Base-by-base conservation (phyloP, 345 rosid species). In the Rhizophora mangle region DNA sequence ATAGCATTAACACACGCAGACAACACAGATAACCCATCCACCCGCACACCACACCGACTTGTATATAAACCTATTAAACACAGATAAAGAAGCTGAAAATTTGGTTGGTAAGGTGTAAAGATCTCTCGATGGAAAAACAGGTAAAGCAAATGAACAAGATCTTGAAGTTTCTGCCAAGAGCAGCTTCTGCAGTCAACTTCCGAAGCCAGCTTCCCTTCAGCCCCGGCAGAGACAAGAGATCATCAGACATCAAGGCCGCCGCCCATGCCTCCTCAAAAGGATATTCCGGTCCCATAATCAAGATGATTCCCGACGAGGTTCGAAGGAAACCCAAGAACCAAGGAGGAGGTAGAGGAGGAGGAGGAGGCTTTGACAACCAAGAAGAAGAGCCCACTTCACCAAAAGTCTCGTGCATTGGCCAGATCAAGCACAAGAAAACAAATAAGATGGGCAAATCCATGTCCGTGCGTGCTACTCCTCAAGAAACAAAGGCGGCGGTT, bases 341-440 rank as follows among this genome's bases (percentile, higher is more conserved):
- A 13, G 49, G 49, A 43, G 49, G 19, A 9, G 43, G 11, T 1
- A 13, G 43, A 43, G 82, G 77, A 13, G 43, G 43, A 43, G 82
- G 77, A 13, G 78, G 62, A 5, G 62, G 64, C 53, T 76, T 56
- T 24, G 78, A 68, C 13, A 71, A 76, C 7, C 78, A 82, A 22
- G 96, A 46, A 47, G 77, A 90, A 47, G 77, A 90, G 56, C 98
- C 98, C 9, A 83, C 84, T 21, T 93, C 98, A 5, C 98, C 98
- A 6, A 93, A 93, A 74, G 82, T 93, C 46, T 93, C 98, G 0
- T 93, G 98, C 66, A 90, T 93, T 77, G 98, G 98, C 20, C 92
- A 90, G 68, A 86, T 93, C 88, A 93, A 93, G 81, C 82, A 79
- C 62, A 86, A 76, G 79, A 84, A 84, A 65, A 81, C 7, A 34